These are phyloP conservation scores for Fusarium sp. DNA, from an alignment of 2,329 filamentous ascomycete species.

Conservation along the genomic window DNA sequence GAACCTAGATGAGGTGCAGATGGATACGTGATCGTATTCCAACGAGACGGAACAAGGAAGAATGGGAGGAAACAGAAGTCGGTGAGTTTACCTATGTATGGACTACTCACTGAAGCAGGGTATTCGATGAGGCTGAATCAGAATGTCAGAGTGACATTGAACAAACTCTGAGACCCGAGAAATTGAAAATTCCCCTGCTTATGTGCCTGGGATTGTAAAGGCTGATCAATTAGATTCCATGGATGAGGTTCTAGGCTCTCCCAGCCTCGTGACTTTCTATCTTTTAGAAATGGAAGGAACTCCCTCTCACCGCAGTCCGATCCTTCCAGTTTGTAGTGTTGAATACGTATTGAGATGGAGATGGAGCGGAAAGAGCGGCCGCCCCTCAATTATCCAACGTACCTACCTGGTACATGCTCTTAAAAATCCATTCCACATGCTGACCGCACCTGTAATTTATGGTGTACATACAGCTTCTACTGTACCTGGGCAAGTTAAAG, in stretches of 20 bases:
- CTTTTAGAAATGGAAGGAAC: background rate
- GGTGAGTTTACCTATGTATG: conserved; percentile 23
- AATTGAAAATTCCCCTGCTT: background rate
- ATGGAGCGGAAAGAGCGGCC: conserved; percentile 12
- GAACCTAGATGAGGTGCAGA: background rate
- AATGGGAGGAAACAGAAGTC: conserved; percentile 12
- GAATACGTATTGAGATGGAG: background rate
- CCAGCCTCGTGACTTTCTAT: conserved; percentile 35
- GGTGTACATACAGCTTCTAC: background rate
- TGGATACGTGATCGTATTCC: background rate
- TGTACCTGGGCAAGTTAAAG: background rate
- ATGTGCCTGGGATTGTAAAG: background rate
- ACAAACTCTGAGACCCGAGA: conserved; percentile 1
- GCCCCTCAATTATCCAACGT: background rate
- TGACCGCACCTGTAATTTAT: background rate
- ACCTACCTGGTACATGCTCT: background rate
- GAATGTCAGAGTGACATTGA: conserved; percentile 31
- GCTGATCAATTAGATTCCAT: background rate
- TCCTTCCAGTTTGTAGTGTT: conserved; percentile 2
- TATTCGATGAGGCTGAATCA: conserved; percentile 19
- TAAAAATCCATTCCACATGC: background rate
- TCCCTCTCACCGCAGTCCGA: conserved; percentile 18
- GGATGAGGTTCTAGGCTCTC: background rate
- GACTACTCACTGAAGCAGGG: background rate
- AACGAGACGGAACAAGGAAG: background rate